Evolutionary conservation across 495 filamentous ascomycete genomes (phyloP).

Genomic region (Penicillium lagena): DNA sequence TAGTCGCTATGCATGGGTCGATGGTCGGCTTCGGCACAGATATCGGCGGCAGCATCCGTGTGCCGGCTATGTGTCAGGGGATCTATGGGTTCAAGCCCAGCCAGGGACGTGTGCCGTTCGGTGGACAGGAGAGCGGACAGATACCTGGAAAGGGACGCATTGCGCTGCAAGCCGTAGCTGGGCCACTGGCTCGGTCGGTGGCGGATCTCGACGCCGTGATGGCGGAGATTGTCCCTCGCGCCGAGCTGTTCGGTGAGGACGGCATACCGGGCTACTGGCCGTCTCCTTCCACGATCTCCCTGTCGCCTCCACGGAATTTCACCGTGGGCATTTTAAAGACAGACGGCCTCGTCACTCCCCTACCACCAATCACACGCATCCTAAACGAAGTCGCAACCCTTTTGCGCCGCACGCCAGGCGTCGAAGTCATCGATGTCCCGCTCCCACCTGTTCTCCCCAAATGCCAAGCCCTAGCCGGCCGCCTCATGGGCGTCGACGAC

Average conservation of each 20-base stretch:
- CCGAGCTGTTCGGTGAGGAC: conserved; percentile 42
- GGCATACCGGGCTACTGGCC: conserved; percentile 46
- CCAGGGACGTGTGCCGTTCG: conserved; percentile 48
- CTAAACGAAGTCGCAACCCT: conserved; percentile 44
- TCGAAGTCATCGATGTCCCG: conserved; percentile 50
- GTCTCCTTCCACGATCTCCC: conserved; percentile 5
- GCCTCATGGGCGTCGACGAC: conserved; percentile 52
- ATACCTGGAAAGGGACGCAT: conserved; percentile 30
- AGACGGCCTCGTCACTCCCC: conserved; percentile 51
- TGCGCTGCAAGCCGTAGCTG: conserved; percentile 41
- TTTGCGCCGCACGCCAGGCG: conserved; percentile 33
- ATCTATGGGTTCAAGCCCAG: conserved; percentile 56
- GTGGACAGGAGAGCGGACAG: conserved; percentile 39
- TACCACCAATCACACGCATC: conserved; percentile 50
- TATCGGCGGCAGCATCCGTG: conserved; percentile 56
- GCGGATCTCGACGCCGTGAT: conserved; percentile 42
- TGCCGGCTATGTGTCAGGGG: conserved; percentile 54
- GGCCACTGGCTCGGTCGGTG: conserved; percentile 41
- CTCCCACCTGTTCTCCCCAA: conserved; percentile 38
- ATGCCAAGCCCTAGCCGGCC: conserved; percentile 49
- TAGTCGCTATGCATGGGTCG: conserved; percentile 55
- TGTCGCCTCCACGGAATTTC: conserved; percentile 20
- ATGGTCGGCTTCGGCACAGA: conserved; percentile 64
- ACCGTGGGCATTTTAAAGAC: conserved; percentile 50
- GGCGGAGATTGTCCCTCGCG: conserved; percentile 42